phyloP scores from a whole-genome alignment of 140 eudicot species.

The Senecio squalidus region DNA sequence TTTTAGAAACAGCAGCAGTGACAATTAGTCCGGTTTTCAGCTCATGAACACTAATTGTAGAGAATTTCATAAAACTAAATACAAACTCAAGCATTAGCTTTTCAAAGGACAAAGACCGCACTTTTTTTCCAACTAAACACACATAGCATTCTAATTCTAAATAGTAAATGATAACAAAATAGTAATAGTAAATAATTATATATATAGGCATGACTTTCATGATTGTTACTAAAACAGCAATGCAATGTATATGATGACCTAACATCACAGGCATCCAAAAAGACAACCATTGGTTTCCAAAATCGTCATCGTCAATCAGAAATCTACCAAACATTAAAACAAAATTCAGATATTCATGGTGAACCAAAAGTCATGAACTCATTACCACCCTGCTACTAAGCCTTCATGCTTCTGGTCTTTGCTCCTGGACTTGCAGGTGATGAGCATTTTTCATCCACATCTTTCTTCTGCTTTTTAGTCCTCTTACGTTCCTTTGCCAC shows the following conservation, averaged over 20 bases:
- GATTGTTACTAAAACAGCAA: slow-evolving; percentile 15
- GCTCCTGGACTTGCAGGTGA: slow-evolving; percentile 16
- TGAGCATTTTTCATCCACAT: slow-evolving; percentile 8
- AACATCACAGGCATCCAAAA: slow-evolving; percentile 4
- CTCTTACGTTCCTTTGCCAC: slow-evolving; percentile 1
- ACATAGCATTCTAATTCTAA: no score
- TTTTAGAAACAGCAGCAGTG: no score
- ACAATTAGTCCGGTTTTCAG: no score
- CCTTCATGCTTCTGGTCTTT: slow-evolving; percentile 26
- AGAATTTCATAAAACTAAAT: no score
- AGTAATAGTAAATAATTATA: not conserved
- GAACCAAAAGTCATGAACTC: slow-evolving; percentile 17
- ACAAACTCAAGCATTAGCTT: no score
- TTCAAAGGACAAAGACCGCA: no score
- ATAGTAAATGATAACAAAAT: no score
- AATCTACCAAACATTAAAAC: not conserved
- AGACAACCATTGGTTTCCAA: slow-evolving; percentile 4
- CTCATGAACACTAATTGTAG: no score
- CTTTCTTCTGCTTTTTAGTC: slow-evolving; percentile 10
- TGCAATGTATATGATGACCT: slow-evolving; percentile 2
- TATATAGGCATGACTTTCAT: slow-evolving; percentile 1
- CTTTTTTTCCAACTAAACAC: no score
- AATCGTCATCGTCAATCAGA: not conserved
- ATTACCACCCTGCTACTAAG: slow-evolving; percentile 1
- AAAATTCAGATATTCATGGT: not conserved